Evolutionary conservation across 495 filamentous ascomycete species (phyloP).

Genomic region (Podospora conica): DNA sequence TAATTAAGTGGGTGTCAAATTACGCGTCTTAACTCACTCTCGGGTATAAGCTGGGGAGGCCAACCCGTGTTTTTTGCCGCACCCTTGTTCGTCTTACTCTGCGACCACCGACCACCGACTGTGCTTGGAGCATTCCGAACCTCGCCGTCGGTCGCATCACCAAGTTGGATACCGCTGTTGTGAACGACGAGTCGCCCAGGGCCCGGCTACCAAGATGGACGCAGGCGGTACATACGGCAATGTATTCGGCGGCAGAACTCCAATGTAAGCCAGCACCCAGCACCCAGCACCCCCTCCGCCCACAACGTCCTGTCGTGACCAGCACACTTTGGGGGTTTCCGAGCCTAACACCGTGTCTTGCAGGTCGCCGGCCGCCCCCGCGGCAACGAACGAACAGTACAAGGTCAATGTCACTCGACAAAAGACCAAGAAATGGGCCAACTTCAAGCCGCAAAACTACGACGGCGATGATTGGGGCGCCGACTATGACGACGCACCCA

Average conservation of each 20-base stretch:
- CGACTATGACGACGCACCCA: conserved; percentile 64
- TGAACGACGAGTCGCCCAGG: background rate
- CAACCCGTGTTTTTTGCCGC: background rate
- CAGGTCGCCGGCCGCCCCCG: conserved; percentile 30
- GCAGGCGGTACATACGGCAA: conserved; percentile 31
- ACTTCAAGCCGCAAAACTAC: conserved; percentile 81
- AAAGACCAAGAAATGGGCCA: conserved; percentile 92
- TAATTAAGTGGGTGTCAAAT: background rate
- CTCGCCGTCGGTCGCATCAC: background rate
- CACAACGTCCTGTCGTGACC: background rate
- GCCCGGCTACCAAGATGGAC: background rate
- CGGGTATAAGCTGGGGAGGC: background rate
- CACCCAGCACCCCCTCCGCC: background rate
- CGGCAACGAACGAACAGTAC: conserved; percentile 32
- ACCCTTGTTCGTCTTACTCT: background rate
- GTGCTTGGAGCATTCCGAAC: background rate
- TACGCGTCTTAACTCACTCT: background rate
- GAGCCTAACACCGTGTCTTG: background rate
- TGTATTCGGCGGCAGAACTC: conserved; percentile 12
- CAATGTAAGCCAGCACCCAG: conserved; percentile 16
- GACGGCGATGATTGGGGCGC: conserved; percentile 94
- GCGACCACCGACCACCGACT: background rate
- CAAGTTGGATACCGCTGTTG: background rate
- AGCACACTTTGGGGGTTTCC: background rate
- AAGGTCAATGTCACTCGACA: conserved; percentile 78